Evolutionary conservation across 768 basidiomycete species (phyloP).

Genomic region (Thelephora ganbajun): DNA sequence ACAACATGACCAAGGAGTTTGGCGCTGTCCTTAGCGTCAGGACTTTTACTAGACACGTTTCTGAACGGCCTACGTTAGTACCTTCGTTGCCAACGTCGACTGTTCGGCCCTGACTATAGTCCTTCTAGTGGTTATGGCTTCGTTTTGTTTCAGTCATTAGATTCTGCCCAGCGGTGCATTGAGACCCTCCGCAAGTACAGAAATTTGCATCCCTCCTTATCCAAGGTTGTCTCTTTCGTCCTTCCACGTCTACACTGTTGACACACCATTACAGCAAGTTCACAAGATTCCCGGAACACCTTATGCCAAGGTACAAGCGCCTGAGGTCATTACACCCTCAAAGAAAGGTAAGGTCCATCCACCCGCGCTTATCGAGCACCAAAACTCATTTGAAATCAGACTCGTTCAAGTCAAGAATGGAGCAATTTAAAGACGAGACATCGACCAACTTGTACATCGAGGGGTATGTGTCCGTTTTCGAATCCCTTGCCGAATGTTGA

Average conservation of each 20-base stretch:
- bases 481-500: constrained; percentile 1
- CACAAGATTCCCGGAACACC: constrained; percentile 74
- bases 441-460: constrained; percentile 79
- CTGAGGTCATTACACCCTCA: constrained; percentile 3
- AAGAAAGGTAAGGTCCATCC: constrained; percentile 4
- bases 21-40: constrained; percentile 66
- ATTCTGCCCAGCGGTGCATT: constrained; percentile 65
- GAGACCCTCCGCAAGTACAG: constrained; percentile 52
- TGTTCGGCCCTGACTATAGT: background rate
- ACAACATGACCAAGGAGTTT: constrained; percentile 56
- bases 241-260: background rate
- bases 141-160: constrained; percentile 57
- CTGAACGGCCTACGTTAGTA: constrained; percentile 46
- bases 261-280: constrained; percentile 29
- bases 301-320: constrained; percentile 26
- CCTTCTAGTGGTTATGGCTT: constrained; percentile 59
- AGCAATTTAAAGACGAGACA: constrained; percentile 44
- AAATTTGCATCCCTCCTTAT: constrained; percentile 77
- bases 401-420: constrained; percentile 71
- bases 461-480: constrained; percentile 26
- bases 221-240: constrained; percentile 39
- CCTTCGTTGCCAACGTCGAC: constrained; percentile 8
- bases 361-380: background rate
- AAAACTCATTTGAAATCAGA: constrained; percentile 11
- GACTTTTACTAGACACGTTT: constrained; percentile 73